Base-by-base conservation (phyloP, 176 grass and related monocot species). In the Puya raimondii region DNA sequence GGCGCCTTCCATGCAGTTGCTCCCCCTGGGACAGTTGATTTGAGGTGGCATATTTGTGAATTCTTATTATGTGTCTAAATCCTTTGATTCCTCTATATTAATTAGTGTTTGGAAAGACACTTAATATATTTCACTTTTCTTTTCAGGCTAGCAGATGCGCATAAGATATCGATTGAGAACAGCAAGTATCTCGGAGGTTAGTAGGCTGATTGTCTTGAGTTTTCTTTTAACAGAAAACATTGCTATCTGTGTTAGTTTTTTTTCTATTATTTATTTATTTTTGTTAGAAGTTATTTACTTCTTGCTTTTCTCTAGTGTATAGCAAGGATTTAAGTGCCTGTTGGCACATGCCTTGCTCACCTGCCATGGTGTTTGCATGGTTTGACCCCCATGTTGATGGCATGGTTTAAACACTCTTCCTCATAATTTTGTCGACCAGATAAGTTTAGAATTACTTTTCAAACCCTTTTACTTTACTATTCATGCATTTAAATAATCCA, bases 141-240 rank as follows among this genome's bases (percentile, higher is more conserved):
- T 72, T 79, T 57, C 81, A 97, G 89, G 77, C 47, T 86, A 78
- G 89, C 74, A 67, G 89, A 97, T 88, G 84, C 93, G 12, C 84
- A 88, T 20, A 97, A 97, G 72, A 86, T 97, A 83, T 89, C 93
- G 51, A 97, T 97, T 72, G 93, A 97, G 86, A 97, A 97, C 57
- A 97, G 93, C 89, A 97, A 97, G 76, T 97, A 97, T 57, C 93
- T 97, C 65, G 93, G 93, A 97, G 93, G 93, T 97, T 52, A 48
- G 86, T 77, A 53, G 26, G 47, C 13, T 71, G 18, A 68, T 50
- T 4, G 61, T 63, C 22, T 63, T 47, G 50, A 65, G 47, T 65
- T n/a, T 66, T 17, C 33, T 64, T 70, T 82, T 72, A 3, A 54
- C 51, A 18, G 72, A 50, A 72, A 76, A n/a, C 63, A 80, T 76